Evolutionary conservation across 805 yeast species (phyloP), one percentile per base, ranked within the genome.

Genomic region (Candida multigemmis): DNA sequence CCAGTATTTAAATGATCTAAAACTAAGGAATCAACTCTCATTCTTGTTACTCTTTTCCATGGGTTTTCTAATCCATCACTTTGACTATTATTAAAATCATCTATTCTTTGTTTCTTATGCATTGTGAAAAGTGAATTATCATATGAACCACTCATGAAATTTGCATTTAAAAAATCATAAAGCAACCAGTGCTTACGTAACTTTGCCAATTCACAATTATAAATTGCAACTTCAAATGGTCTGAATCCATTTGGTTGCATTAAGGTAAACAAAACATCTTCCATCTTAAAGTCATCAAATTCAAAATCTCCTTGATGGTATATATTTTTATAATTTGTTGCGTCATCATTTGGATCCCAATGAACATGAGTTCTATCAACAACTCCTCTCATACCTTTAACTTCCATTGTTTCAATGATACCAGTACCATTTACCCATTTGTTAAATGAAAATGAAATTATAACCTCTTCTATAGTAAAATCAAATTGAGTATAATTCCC

Each of bases 401-500:
- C 63, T 26, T 82, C 82, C 33, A 85, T 43, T 7, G 60, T 86
- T 34, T 83, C 78, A 12, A 91, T 56, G 11, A 91, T 78, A 0
- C 99, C 98, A 28, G 68, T 68, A 0, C 97, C 97, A 40, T 82
- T 78, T 27, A 91, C 58, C 93, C 96, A 91, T 43, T 85, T 84
- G 27, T 71, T 63, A 38, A 91, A 73, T 8, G 93, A 81, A 11
- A 91, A 56, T 1, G 94, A 76, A 1, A 91, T 71, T 28, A 78
- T 77, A 8, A 87, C 77, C 38, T 80, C 81, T 33, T 89, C 95
- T 10, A 91, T 80, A 0, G 94, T 83, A 21, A 91, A 50, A 50
- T 91, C 98, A 49, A 79, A 91, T 49, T 91, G 98, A 0, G 98
- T 89, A 53, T 87, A 91, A 53, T 91, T 91, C 1, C 96, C 97